phyloP scores from a whole-genome alignment of 169 alveolate species.

The Ichthyophthirius multifiliis region DNA sequence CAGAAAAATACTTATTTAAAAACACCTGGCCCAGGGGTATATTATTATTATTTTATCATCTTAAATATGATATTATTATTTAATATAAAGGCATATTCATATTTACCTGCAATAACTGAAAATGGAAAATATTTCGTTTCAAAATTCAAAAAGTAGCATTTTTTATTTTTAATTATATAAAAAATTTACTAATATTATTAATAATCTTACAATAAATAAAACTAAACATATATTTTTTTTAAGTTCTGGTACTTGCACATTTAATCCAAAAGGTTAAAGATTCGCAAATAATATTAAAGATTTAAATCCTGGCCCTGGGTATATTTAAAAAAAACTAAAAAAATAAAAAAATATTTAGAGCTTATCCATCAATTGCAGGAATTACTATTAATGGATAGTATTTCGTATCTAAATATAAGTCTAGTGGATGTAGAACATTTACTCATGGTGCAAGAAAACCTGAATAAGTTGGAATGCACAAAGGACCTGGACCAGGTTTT shows the following conservation, averaged over 20 bases:
- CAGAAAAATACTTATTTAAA: background rate
- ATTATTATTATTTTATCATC: background rate
- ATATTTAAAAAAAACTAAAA: background rate
- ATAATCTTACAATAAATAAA: background rate
- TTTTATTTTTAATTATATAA: no score
- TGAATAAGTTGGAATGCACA: background rate
- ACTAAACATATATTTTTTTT: background rate
- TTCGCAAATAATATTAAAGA: background rate
- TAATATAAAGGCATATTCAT: background rate
- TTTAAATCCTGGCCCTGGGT: background rate
- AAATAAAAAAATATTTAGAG: background rate
- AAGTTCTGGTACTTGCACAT: background rate
- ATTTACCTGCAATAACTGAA: background rate
- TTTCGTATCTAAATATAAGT: background rate
- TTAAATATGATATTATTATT: background rate
- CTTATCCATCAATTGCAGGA: background rate
- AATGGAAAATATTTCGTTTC: conserved; percentile 4
- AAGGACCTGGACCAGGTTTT: conserved; percentile 15
- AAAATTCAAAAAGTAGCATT: background rate
- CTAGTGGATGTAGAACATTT: background rate
- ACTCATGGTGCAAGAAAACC: background rate
- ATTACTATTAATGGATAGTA: background rate
- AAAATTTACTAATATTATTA: background rate
- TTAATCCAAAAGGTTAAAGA: background rate
- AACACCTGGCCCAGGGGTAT: conserved; percentile 23